Conservation (phyloP, 1,284 basidiomycete species). For the Schizopora paradoxa region DNA sequence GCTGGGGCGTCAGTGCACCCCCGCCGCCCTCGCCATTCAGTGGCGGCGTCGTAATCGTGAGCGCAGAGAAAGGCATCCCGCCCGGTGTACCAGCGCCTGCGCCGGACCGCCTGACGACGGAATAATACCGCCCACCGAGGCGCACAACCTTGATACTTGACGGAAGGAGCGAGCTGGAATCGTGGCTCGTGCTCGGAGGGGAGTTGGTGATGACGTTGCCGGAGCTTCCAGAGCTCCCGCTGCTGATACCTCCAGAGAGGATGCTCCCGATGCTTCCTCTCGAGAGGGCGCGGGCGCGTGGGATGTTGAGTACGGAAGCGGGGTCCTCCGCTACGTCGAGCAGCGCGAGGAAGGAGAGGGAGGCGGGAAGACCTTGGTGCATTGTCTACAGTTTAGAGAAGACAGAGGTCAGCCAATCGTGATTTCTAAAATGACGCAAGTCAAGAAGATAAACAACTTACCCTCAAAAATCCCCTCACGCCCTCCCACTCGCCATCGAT, state of each 20-base stretch:
- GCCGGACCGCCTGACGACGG: conserved; percentile 32
- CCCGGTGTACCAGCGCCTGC: no score
- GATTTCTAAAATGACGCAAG: conserved; percentile 1
- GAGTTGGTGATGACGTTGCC: no score
- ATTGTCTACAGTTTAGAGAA: conserved; percentile 42
- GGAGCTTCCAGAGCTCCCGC: no score
- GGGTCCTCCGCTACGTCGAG: conserved; percentile 43
- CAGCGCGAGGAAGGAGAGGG: conserved; percentile 50
- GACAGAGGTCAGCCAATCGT: conserved; percentile 1
- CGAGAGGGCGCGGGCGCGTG: no score
- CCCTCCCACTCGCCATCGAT: conserved; percentile 24
- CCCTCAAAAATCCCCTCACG: conserved; percentile 28
- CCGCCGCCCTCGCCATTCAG: no score
- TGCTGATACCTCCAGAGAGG: no score
- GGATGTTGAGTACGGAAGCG: no score
- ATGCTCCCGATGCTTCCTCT: no score
- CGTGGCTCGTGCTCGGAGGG: no score
- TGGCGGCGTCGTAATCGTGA: no score
- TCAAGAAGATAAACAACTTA: conserved; percentile 21
- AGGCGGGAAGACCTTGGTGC: conserved; percentile 48
- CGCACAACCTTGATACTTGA: conserved; percentile 47
- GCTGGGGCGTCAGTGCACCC: no score
- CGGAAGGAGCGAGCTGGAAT: conserved; percentile 58
- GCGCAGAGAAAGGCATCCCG: no score
- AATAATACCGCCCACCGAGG: conserved; percentile 51